These are phyloP conservation scores for Cercospora berteroae DNA, from an alignment of 2,329 filamentous ascomycete species.

Conservation along the genomic window DNA sequence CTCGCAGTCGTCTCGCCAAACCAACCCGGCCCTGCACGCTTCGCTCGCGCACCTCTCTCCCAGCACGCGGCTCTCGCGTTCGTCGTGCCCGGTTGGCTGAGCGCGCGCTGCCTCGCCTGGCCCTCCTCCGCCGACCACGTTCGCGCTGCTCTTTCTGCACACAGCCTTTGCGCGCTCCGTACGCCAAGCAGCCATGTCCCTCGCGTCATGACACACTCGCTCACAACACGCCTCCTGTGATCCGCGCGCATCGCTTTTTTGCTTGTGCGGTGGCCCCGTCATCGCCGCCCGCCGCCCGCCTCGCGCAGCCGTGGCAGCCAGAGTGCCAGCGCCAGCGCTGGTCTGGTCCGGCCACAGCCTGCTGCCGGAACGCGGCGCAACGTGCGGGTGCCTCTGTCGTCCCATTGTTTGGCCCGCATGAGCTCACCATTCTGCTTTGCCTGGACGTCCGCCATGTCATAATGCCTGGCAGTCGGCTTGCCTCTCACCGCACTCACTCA, in stretches of 20 bases:
- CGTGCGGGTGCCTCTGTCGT: not conserved
- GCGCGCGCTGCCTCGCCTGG: not conserved
- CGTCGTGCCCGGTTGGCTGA: constrained; percentile 2
- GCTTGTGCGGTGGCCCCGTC: not conserved
- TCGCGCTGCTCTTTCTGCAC: not conserved
- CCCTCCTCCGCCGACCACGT: not conserved
- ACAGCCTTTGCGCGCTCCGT: too few species aligned
- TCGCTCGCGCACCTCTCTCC: not conserved
- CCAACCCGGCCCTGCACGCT: not conserved
- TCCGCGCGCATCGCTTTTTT: not conserved
- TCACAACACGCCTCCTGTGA: not conserved
- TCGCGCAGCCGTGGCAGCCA: not conserved
- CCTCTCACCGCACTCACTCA: not conserved
- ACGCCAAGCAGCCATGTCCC: not conserved
- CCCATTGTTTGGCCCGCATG: not conserved
- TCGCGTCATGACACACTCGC: constrained; percentile 1
- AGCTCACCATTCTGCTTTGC: constrained; percentile 7
- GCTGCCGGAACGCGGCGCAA: not conserved
- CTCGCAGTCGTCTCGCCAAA: not conserved
- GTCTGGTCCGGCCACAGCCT: not conserved
- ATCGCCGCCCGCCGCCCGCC: not conserved
- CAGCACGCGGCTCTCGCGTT: not conserved
- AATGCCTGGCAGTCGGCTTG: not conserved
- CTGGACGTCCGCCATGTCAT: not conserved
- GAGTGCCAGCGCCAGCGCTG: not conserved